Percentiles rank a stretch among this genome's conserved stretches.
phyloP scores from a whole-genome alignment of 331 rosid genomes.

The Rhamnella rubrinervis region DNA sequence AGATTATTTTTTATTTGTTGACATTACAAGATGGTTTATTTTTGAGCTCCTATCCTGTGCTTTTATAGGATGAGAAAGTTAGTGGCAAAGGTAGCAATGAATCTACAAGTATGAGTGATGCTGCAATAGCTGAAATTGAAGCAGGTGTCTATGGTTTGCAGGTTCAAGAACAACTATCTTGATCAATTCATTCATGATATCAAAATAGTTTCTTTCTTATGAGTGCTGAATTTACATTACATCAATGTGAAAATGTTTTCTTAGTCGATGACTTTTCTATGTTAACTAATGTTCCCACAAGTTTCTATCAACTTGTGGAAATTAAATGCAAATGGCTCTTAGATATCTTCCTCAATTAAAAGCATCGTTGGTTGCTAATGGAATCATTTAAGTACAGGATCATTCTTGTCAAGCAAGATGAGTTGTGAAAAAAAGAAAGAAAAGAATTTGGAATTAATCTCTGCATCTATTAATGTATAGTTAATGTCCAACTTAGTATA shows the following conservation, averaged over 20 bases:
- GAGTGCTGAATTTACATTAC: slow-evolving; percentile 13
- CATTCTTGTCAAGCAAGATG: too few species aligned
- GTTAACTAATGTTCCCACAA: background rate
- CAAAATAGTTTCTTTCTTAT: background rate
- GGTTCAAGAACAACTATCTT: slow-evolving; percentile 43
- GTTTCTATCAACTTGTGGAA: background rate
- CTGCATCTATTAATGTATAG: too few species aligned
- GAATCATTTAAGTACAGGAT: too few species aligned
- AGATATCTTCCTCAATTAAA: too few species aligned
- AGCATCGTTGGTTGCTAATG: too few species aligned
- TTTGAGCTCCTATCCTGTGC: slow-evolving; percentile 3
- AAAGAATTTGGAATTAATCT: too few species aligned
- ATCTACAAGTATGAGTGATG: slow-evolving; percentile 42
- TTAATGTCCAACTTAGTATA: too few species aligned
- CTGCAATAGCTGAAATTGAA: slow-evolving; percentile 58
- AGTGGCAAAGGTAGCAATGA: slow-evolving; percentile 36
- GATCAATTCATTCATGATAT: slow-evolving; percentile 19
- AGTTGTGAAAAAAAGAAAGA: too few species aligned
- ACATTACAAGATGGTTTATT: slow-evolving; percentile 13
- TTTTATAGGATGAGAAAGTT: slow-evolving; percentile 48
- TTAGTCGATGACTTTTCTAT: background rate
- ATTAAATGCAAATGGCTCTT: too few species aligned
- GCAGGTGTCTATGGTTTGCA: slow-evolving; percentile 81
- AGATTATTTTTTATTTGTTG: slow-evolving; percentile 19
- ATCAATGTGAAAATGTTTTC: slow-evolving; percentile 1